Base-by-base conservation (phyloP, 192 early-diverging fungal species). In the Backusella parvicylindrica region DNA sequence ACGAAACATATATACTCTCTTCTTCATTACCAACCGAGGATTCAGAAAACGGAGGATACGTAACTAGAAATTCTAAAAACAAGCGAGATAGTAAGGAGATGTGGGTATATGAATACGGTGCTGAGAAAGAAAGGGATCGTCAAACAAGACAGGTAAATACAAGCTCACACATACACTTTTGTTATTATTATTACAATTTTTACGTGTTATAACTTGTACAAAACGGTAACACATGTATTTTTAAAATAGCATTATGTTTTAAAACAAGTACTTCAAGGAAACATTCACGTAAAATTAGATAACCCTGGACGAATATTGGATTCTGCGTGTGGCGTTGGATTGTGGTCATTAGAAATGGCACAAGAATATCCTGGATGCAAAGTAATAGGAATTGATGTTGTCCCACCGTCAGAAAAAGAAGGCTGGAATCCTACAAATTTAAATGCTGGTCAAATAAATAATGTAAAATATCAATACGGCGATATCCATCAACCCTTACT, bases 321-420 rank as follows among this genome's bases (percentile, higher is more conserved):
- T 47, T 50, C 72, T 70, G 77, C 65, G 11, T 78, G 77, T 64
- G 77, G 77, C 37, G 38, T 73, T 47, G 53, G 83, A 18, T 31
- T 78, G 33, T 84, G 83, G 83, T 37, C 75, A 18, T 43, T 79
- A 18, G 85, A 88, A 53, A 85, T 85, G 84, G 83, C 85, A 18
- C 79, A 75, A 40, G 81, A 84, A 32, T 83, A 83, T 56, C 84
- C 85, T 60, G 75, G 81, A 37, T 75, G 79, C n/a, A 77, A 74
- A 23, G 78, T 88, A n/a, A 84, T 84, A 37, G 87, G 84, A 18
- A 79, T 86, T 37, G 87, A 88, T 41, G 80, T 85, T 37, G 78
- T 84, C 7, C 76, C 65, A 40, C 76, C 76, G 6, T 53, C 47
- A 26, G 68, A 75, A 18, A 60, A 60, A 60, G 53, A 67, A 40